A percentile compares a stretch with the other conserved stretches of the same genome.
phyloP scores from a whole-genome alignment of 495 filamentous ascomycete species.

The Penicillium nucicola region DNA sequence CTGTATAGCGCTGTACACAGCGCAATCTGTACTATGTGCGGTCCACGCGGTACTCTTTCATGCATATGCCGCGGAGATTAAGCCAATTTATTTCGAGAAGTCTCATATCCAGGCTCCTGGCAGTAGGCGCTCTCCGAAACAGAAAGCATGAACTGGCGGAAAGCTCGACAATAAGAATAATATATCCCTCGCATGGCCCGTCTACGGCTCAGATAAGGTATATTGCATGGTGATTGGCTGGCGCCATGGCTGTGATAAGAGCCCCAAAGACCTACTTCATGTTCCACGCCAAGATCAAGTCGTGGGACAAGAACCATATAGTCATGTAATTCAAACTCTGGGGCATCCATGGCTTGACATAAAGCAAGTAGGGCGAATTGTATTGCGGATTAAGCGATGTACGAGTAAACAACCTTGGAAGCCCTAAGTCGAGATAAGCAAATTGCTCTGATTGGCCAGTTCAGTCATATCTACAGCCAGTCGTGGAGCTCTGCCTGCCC shows the following conservation, averaged over 20 bases:
- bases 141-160: too few relatives aligned
- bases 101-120: too few relatives aligned
- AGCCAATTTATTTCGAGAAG: too few relatives aligned
- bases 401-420: not conserved
- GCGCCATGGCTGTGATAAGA: conserved; percentile 11
- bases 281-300: not conserved
- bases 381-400: not conserved
- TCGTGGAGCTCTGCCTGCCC: not conserved
- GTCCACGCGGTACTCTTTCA: too few relatives aligned
- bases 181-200: not conserved
- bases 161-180: not conserved
- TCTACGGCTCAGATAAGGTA: not conserved
- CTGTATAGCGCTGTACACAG: too few relatives aligned
- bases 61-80: too few relatives aligned
- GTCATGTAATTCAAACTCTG: too few relatives aligned
- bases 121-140: too few relatives aligned
- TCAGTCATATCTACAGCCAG: conserved; percentile 31
- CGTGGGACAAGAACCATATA: too few relatives aligned
- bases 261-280: not conserved
- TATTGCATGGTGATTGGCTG: conserved; percentile 10
- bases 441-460: conserved; percentile 20
- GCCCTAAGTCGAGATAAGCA: conserved; percentile 17
- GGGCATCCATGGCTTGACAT: not conserved
- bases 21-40: too few relatives aligned
- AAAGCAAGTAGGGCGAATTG: not conserved